These are phyloP conservation scores for Fusarium protoensiforme DNA, from an alignment of 2,329 filamentous ascomycete genomes.

Conservation along the genomic window DNA sequence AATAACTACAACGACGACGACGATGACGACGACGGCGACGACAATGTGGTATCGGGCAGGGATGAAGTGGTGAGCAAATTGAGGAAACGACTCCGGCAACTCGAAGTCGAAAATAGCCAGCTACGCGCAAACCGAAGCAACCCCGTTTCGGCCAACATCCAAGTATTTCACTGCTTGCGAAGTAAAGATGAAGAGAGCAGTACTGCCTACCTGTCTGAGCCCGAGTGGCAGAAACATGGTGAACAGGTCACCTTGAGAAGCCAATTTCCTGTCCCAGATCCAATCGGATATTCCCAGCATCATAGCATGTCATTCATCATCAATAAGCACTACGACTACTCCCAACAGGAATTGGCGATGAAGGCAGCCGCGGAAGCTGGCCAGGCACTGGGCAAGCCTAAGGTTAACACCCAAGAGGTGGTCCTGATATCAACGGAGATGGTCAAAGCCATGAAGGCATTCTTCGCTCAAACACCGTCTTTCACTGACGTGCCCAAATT, in stretches of 20 bases:
- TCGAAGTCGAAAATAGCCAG: neutral
- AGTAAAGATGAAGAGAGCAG: neutral
- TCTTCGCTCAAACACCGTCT: neutral
- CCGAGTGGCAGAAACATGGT: neutral
- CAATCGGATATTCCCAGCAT: neutral
- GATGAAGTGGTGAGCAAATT: neutral
- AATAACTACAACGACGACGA: too few species aligned
- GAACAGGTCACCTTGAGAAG: neutral
- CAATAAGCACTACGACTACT: neutral
- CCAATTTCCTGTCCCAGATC: neutral
- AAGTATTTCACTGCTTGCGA: neutral
- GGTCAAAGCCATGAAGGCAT: neutral
- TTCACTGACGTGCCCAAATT: neutral
- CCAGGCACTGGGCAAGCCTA: neutral
- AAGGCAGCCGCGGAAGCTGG: neutral
- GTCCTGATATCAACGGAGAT: constrained; percentile 4
- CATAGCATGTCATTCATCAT: neutral
- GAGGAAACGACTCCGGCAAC: neutral
- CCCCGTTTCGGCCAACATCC: neutral
- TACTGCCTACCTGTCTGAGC: neutral
- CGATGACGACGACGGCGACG: too few species aligned
- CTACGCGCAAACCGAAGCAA: neutral
- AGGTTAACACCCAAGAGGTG: neutral
- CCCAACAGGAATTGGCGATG: neutral
- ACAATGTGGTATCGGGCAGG: too few species aligned